Evolutionary conservation across 192 early-diverging fungal species (phyloP).

Genomic region (Coemansia sp.): DNA sequence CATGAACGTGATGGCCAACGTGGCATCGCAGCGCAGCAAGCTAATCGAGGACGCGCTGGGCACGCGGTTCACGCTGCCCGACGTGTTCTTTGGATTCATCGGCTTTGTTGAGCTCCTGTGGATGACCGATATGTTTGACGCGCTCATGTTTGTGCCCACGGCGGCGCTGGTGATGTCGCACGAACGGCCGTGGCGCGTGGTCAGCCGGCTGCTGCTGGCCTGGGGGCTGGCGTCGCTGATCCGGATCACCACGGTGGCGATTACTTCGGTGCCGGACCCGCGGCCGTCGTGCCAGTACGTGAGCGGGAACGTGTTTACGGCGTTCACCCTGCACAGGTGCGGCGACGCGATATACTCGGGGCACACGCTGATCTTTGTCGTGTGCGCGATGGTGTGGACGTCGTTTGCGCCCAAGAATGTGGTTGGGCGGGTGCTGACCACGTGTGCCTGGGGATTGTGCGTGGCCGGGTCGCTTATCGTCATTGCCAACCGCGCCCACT

Average conservation of each 20-base stretch:
- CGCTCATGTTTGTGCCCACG: constrained; percentile 54
- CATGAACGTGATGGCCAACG: constrained; percentile 64
- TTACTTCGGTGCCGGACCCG: constrained; percentile 63
- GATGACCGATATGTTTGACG: constrained; percentile 62
- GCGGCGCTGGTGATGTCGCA: constrained; percentile 52
- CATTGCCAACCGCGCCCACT: constrained; percentile 63
- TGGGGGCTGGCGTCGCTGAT: constrained; percentile 57
- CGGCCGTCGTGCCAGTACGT: constrained; percentile 56
- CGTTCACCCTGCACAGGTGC: constrained; percentile 58
- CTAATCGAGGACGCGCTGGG: constrained; percentile 40
- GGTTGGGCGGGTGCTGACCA: constrained; percentile 37
- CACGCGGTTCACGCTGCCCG: constrained; percentile 36
- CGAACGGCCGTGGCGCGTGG: constrained; percentile 55
- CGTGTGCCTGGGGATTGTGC: constrained; percentile 50
- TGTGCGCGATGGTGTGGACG: constrained; percentile 58
- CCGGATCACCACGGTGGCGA: constrained; percentile 60
- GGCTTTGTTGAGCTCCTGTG: constrained; percentile 52
- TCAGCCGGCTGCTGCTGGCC: constrained; percentile 52
- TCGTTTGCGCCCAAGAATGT: constrained; percentile 53
- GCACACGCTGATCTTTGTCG: constrained; percentile 61
- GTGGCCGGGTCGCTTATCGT: constrained; percentile 58
- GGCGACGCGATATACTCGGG: constrained; percentile 66
- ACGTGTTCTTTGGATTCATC: constrained; percentile 59
- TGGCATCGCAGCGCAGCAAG: constrained; percentile 57
- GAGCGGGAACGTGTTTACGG: constrained; percentile 54